phyloP scores from a whole-genome alignment of 805 yeast species.

The Spathaspora hagerdaliae region DNA sequence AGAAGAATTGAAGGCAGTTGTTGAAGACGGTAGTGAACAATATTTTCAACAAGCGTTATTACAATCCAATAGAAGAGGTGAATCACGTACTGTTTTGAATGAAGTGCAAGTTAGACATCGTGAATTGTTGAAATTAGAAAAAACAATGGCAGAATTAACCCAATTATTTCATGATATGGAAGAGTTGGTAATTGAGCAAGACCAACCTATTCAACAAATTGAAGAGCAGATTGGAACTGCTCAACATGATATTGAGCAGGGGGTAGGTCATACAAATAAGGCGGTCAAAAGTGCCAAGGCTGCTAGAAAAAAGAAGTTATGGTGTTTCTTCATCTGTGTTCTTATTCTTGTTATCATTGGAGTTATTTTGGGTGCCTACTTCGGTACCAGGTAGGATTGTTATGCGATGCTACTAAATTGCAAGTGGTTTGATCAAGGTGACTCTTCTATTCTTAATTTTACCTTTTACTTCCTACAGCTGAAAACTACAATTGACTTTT shows the following conservation, averaged over 20 bases:
- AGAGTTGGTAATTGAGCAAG: slow-evolving; percentile 92
- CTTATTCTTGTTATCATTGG: slow-evolving; percentile 61
- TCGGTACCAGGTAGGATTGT: slow-evolving; percentile 23
- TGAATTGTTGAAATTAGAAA: slow-evolving; percentile 90
- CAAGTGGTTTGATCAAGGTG: no score
- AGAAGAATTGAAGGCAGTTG: slow-evolving; percentile 78
- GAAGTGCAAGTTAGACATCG: slow-evolving; percentile 96
- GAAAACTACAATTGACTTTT: no score
- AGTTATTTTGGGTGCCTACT: slow-evolving; percentile 63
- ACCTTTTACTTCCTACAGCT: no score
- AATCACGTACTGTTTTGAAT: slow-evolving; percentile 90
- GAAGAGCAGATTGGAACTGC: slow-evolving; percentile 80
- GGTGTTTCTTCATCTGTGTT: slow-evolving; percentile 67
- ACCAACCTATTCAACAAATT: slow-evolving; percentile 76
- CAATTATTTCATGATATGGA: slow-evolving; percentile 96
- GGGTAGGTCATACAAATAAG: slow-evolving; percentile 88
- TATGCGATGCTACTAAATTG: no score
- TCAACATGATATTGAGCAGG: slow-evolving; percentile 87
- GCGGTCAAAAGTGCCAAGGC: slow-evolving; percentile 86
- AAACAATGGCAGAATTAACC: slow-evolving; percentile 92
- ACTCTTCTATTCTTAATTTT: no score
- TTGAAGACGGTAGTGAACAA: slow-evolving; percentile 83
- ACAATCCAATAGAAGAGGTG: slow-evolving; percentile 86
- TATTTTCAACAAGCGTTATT: slow-evolving; percentile 90
- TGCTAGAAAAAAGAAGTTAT: slow-evolving; percentile 87